Conservation (phyloP, 306 rosid species). For the Fragaria vesca region DNA sequence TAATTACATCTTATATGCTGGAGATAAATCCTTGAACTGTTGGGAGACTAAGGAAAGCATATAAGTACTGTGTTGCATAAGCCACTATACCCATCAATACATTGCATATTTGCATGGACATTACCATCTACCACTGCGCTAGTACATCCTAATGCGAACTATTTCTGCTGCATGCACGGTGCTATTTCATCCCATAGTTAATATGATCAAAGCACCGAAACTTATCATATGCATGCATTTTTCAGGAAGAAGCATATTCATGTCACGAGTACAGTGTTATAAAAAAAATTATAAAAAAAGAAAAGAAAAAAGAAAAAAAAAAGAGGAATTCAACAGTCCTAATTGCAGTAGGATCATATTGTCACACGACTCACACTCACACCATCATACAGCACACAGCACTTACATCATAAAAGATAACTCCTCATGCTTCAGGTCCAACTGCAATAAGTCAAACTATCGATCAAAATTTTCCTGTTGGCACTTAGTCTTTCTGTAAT, state of each 20-base stretch:
- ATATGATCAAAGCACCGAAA: not conserved
- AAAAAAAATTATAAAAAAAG: not conserved
- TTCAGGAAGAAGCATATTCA: not conserved
- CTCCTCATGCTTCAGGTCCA: not conserved
- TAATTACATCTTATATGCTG: not conserved
- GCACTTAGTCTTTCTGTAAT: not conserved
- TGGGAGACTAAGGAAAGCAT: not conserved
- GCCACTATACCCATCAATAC: not conserved
- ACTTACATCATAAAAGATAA: not conserved
- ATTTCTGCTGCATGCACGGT: no score
- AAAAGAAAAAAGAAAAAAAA: no score
- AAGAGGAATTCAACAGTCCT: not conserved
- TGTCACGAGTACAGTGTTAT: not conserved
- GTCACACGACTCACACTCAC: no score
- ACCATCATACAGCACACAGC: not conserved
- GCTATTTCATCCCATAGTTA: not conserved
- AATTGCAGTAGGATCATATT: not conserved
- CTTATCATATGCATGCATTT: not conserved
- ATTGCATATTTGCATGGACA: not conserved
- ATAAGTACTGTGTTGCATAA: not conserved
- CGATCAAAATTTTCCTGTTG: not conserved
- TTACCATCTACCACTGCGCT: not conserved
- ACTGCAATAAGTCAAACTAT: constrained; percentile 5
- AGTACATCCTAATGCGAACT: not conserved
- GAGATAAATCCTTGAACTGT: not conserved